Base-by-base conservation (phyloP, 2,329 filamentous ascomycete species). In the Amphichorda felina region DNA sequence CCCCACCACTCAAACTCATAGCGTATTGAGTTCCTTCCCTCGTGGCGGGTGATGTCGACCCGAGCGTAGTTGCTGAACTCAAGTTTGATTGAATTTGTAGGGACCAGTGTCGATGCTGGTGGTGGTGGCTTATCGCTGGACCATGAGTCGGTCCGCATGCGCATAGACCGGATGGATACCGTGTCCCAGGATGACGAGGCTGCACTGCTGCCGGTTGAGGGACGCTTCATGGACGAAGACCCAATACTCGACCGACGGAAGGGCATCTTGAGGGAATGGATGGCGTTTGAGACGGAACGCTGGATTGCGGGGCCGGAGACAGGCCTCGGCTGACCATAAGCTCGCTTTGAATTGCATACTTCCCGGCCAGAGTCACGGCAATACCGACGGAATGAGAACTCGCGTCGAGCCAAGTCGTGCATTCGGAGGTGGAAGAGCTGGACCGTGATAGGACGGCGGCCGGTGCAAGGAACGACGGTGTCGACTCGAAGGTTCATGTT, bases 51-150 rank as follows among this genome's bases (percentile, higher is more conserved):
- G 34, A 98, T 63, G 44, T 94, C 83, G 28, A 96, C 77, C 47
- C 91, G 86, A 2, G 89, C 89, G 54, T 98, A 98, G 62, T 96
- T 98, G 45, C 86, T 93, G 55, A 95, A 98, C 54, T 96, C 89
- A 24, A 98, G 72, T 59, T 87, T 84, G 54, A 89, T 82, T 25
- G 72, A 80, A 55, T 94, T 86, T 39, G 79, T 83, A 14, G 83
- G 74, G 30, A 66, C 50, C 36, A 58, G 49, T 29, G 47, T 47
- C 28, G 59, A 56, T 36, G 54, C 61, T 17, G 55, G 49, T 38
- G 38, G 51, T 53, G 19, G 46, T 40, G 26, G 50, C 49, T 35
- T 45, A 41, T 28, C 42, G 40, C 35, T 46, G 40, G 30, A 38
- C 31, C 31, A 37, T 8, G 40, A 42, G 28, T 40, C 40, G 22